These are phyloP conservation scores for Ambrosia trifida DNA, from an alignment of 129 eudicot genomes.

Conservation along the genomic window DNA sequence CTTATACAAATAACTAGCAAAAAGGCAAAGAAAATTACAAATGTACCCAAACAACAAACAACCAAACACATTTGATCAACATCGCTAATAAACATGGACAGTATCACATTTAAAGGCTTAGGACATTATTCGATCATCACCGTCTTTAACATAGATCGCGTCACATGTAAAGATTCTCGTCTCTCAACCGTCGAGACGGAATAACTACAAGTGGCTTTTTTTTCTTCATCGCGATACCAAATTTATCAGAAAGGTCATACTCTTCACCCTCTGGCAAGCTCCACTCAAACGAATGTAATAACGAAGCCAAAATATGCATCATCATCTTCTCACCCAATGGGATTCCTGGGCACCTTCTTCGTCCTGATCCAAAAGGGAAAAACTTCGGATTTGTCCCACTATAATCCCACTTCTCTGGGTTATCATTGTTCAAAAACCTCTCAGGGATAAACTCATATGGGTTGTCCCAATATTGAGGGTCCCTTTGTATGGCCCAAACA, in stretches of 20 bases:
- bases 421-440: constrained; percentile 14
- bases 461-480: constrained; percentile 15
- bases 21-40: too few relatives aligned
- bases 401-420: constrained; percentile 14
- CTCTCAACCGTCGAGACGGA: not conserved
- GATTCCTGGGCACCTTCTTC: constrained; percentile 25
- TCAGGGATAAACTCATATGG: constrained; percentile 21
- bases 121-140: not conserved
- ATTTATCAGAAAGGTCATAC: constrained; percentile 15
- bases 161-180: not conserved
- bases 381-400: constrained; percentile 13
- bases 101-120: too few relatives aligned
- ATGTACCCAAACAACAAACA: too few relatives aligned
- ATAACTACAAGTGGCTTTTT: constrained; percentile 17
- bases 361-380: constrained; percentile 27
- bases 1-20: too few relatives aligned
- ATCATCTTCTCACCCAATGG: constrained; percentile 24
- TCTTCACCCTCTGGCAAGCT: constrained; percentile 15
- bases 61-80: too few relatives aligned
- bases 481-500: constrained; percentile 27
- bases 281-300: constrained; percentile 25
- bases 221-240: constrained; percentile 23
- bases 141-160: not conserved
- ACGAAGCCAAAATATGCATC: constrained; percentile 25
- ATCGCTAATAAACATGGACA: too few relatives aligned